A percentile compares a stretch with the other conserved stretches of the same genome.
Evolutionary conservation across 345 rosid species (phyloP).

Genomic region (Eucalyptus fibrosa): DNA sequence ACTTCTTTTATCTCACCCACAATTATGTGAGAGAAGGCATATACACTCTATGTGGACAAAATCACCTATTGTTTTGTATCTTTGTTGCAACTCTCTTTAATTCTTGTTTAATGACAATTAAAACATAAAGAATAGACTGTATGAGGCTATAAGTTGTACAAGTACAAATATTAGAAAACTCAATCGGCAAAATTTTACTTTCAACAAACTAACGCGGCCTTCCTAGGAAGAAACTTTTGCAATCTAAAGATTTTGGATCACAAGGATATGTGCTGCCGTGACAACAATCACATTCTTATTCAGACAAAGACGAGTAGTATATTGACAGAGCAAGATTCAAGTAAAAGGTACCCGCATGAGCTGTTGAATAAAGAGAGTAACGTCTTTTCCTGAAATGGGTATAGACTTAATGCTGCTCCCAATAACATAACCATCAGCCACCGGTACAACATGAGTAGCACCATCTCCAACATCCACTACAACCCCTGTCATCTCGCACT

Average conservation of each 20-base stretch:
- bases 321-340: background rate
- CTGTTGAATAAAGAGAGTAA: constrained; percentile 81
- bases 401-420: constrained; percentile 87
- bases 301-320: background rate
- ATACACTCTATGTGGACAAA: background rate
- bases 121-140: background rate
- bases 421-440: constrained; percentile 98
- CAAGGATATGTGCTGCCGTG: background rate
- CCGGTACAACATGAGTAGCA: constrained; percentile 87
- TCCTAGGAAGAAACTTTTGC: background rate
- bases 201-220: background rate
- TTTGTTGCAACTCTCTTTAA: background rate
- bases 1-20: background rate
- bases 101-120: background rate
- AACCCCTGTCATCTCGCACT: constrained; percentile 99
- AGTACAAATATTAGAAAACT: background rate
- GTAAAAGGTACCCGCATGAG: constrained; percentile 78
- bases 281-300: background rate
- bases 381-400: constrained; percentile 90
- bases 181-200: background rate
- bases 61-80: background rate
- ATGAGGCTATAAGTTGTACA: background rate
- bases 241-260: background rate
- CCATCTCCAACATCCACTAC: constrained; percentile 99
- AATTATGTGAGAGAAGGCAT: background rate